phyloP scores from a whole-genome alignment of 495 filamentous ascomycete species.

The Friedmanniomyces simplex region DNA sequence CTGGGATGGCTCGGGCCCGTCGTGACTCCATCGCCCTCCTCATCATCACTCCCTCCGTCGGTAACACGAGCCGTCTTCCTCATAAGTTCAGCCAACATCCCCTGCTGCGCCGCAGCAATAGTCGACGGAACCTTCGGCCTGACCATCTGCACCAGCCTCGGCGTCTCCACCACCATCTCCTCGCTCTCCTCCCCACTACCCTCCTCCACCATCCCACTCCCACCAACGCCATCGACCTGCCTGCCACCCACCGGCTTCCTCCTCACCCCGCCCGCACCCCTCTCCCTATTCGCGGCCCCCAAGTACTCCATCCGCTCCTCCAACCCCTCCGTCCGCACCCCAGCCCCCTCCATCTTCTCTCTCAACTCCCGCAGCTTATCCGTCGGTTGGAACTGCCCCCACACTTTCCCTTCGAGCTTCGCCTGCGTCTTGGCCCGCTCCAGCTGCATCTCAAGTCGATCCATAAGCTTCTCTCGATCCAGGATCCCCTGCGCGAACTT shows the following conservation, averaged over 20 bases:
- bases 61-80: slow-evolving; percentile 48
- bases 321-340: slow-evolving; percentile 33
- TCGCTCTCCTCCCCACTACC: slow-evolving; percentile 33
- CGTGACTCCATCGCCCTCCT: slow-evolving; percentile 61
- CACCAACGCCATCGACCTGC: slow-evolving; percentile 30
- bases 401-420: slow-evolving; percentile 91
- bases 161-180: slow-evolving; percentile 34
- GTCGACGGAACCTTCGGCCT: slow-evolving; percentile 60
- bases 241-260: slow-evolving; percentile 27
- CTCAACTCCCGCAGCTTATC: slow-evolving; percentile 85
- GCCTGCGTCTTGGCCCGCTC: slow-evolving; percentile 97
- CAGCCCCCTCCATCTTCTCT: slow-evolving; percentile 77
- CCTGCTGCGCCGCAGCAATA: slow-evolving; percentile 45
- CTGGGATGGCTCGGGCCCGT: slow-evolving; percentile 70
- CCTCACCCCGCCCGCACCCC: slow-evolving; percentile 9
- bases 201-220: slow-evolving; percentile 29
- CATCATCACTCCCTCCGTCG: slow-evolving; percentile 59
- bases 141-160: slow-evolving; percentile 38
- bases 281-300: slow-evolving; percentile 2
- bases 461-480: slow-evolving; percentile 84
- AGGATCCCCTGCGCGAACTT: slow-evolving; percentile 83
- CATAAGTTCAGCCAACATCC: slow-evolving; percentile 70
- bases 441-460: slow-evolving; percentile 82
- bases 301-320: slow-evolving; percentile 21
- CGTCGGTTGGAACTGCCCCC: slow-evolving; percentile 73